phyloP scores from a whole-genome alignment of 2,329 filamentous ascomycete species.

The Nemania serpens region DNA sequence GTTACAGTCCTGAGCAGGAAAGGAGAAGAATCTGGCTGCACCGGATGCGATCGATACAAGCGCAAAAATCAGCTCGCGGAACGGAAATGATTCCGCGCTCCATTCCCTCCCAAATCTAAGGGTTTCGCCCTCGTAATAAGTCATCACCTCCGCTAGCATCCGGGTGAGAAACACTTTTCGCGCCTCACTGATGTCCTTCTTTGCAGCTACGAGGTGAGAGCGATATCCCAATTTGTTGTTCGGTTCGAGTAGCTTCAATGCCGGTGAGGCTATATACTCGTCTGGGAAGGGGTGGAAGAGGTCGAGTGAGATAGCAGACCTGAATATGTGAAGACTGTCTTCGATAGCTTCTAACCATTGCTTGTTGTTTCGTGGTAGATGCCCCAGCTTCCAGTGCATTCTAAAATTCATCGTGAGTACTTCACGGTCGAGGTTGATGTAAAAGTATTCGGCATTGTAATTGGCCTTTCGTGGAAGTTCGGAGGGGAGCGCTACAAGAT shows the following conservation, averaged over 20 bases:
- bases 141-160: not conserved
- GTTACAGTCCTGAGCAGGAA: not conserved
- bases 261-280: not conserved
- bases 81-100: conserved; percentile 14
- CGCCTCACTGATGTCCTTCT: not conserved
- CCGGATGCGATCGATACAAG: conserved; percentile 14
- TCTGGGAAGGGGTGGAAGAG: not conserved
- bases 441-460: not conserved
- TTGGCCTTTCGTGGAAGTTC: not conserved
- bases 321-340: not conserved
- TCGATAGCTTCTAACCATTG: not conserved
- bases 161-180: conserved; percentile 1
- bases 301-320: not conserved
- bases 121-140: not conserved
- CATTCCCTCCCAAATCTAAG: not conserved
- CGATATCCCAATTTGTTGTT: not conserved
- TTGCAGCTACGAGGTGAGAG: not conserved
- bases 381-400: conserved; percentile 13
- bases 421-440: conserved; percentile 15
- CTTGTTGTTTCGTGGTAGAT: not conserved
- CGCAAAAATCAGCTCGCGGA: conserved; percentile 17
- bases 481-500: not conserved
- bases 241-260: not conserved
- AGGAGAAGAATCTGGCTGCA: not conserved
- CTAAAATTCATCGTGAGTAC: conserved; percentile 1